phyloP scores from a whole-genome alignment of 768 basidiomycete species.

The Leccinum uliginosum region DNA sequence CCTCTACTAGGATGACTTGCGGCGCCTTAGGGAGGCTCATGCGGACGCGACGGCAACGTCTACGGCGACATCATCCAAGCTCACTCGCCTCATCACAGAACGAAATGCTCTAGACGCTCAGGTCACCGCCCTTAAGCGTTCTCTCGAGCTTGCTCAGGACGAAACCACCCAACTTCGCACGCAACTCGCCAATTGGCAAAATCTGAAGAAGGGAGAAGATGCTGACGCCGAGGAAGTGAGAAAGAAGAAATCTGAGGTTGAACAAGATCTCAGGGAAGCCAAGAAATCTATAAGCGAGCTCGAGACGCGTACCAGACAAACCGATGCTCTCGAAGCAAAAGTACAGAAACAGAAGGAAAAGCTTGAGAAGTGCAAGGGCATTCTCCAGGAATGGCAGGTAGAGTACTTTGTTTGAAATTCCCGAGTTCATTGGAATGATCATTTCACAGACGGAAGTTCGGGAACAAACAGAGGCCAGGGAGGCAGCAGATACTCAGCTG shows the following conservation, averaged over 20 bases:
- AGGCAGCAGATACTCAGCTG: conserved; percentile 32
- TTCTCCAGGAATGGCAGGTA: conserved; percentile 46
- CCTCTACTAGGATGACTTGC: conserved; percentile 37
- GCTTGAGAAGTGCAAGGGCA: conserved; percentile 40
- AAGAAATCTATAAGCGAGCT: conserved; percentile 31
- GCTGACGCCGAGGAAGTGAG: conserved; percentile 52
- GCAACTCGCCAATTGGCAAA: conserved; percentile 69
- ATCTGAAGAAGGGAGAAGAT: conserved; percentile 59
- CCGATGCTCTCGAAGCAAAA: conserved; percentile 31
- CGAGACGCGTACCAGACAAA: conserved; percentile 22
- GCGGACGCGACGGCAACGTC: conserved; percentile 45
- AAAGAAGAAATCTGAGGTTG: conserved; percentile 53
- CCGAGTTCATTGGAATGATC: background rate
- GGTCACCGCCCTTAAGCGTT: conserved; percentile 50
- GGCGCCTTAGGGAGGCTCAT: conserved; percentile 45
- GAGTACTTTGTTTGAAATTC: background rate
- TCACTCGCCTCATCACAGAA: conserved; percentile 56
- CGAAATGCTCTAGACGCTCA: conserved; percentile 53
- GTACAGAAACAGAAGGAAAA: conserved; percentile 42
- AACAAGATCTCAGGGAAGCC: conserved; percentile 48
- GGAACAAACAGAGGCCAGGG: conserved; percentile 34
- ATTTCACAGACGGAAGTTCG: conserved; percentile 36
- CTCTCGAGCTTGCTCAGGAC: conserved; percentile 56
- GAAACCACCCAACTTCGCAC: conserved; percentile 51
- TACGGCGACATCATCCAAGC: conserved; percentile 44